These are phyloP conservation scores for Solanum bulbocastanum DNA, from an alignment of 257 asterid species.

Conservation along the genomic window DNA sequence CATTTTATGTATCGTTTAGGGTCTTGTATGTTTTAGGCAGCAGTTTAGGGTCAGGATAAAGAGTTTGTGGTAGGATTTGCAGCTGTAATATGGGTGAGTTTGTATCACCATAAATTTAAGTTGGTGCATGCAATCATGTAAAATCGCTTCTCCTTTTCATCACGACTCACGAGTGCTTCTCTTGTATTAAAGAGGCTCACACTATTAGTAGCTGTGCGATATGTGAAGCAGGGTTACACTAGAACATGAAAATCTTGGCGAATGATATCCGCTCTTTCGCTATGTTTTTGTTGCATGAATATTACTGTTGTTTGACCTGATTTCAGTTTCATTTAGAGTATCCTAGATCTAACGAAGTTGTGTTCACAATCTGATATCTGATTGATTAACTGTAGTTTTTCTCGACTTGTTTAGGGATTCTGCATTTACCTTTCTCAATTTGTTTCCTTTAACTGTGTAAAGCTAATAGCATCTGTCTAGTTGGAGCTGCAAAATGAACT, in stretches of 20 bases:
- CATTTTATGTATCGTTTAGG: background rate
- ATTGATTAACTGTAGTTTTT: background rate
- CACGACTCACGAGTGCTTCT: background rate
- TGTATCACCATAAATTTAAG: background rate
- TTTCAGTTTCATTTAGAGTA: background rate
- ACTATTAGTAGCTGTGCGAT: background rate
- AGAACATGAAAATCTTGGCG: background rate
- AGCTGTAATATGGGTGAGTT: background rate
- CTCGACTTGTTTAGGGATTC: background rate
- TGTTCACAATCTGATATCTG: background rate
- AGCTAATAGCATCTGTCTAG: background rate
- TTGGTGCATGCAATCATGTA: background rate
- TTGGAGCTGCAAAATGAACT: background rate
- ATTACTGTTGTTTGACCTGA: background rate
- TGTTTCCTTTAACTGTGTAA: too few species aligned
- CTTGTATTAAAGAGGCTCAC: background rate
- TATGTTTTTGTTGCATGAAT: background rate
- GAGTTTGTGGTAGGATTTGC: background rate
- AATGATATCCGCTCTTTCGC: background rate
- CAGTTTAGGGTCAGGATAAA: background rate
- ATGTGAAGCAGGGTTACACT: background rate
- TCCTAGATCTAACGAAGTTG: background rate
- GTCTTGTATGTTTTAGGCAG: background rate
- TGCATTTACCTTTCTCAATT: background rate
- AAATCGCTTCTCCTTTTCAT: background rate